Evolutionary conservation across 768 basidiomycete species (phyloP).

Genomic region (Imleria badia): DNA sequence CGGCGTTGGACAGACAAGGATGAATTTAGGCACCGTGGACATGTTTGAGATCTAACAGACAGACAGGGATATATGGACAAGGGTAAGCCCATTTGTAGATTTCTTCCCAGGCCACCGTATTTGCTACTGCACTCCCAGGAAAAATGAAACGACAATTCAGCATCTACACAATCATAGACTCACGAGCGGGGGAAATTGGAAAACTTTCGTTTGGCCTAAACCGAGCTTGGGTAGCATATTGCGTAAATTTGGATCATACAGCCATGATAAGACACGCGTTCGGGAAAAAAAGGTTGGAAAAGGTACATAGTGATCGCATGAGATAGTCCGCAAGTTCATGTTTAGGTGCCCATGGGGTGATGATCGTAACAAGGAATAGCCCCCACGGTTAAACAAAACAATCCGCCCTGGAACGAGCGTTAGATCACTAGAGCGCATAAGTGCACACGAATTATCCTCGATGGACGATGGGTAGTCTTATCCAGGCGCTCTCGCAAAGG

Average conservation of each 20-base stretch:
- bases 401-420: slow-evolving; percentile 18
- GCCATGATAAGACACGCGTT: slow-evolving; percentile 13
- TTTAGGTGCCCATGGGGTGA: slow-evolving; percentile 3
- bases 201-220: not conserved
- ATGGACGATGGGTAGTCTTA: slow-evolving; percentile 21
- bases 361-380: slow-evolving; percentile 18
- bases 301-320: slow-evolving; percentile 27
- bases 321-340: slow-evolving; percentile 28
- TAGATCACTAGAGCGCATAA: slow-evolving; percentile 18
- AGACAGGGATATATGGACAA: not conserved
- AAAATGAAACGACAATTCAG: slow-evolving; percentile 2
- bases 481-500: slow-evolving; percentile 19
- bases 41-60: not conserved
- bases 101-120: not conserved
- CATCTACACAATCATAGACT: slow-evolving; percentile 13
- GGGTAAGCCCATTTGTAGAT: not conserved
- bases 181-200: slow-evolving; percentile 8
- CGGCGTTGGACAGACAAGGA: not conserved
- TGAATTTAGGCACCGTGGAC: not conserved
- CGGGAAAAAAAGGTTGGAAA: slow-evolving; percentile 9
- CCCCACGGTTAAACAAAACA: slow-evolving; percentile 21
- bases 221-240: not conserved
- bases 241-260: slow-evolving; percentile 8
- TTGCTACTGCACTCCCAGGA: not conserved
- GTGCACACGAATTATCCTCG: slow-evolving; percentile 27